Base-by-base conservation (phyloP, 2,329 filamentous ascomycete genomes). In the Pleurostoma richardsiae region DNA sequence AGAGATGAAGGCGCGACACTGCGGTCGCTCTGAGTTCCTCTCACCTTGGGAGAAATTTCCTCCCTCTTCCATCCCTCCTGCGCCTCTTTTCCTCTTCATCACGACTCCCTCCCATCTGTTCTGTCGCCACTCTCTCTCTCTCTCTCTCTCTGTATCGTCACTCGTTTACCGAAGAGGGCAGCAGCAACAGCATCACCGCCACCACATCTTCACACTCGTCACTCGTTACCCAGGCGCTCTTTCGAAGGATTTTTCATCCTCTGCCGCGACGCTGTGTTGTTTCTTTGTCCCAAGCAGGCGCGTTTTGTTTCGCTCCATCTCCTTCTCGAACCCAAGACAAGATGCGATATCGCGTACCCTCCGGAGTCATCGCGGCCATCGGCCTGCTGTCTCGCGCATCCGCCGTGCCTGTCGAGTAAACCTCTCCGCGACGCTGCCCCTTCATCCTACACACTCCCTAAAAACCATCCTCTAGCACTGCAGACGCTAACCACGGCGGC, bases 311-410 rank as follows among this genome's bases (percentile, higher is more conserved):
- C 19, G 19, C 30, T 36, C 29, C 10, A 11, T 49, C 29, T 6
- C 27, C 29, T n/a, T 3, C 26, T 28, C 6, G 27, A 43, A n/a
- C 41, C 41, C 4, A 28, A 43, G 7, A 42, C 56, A 63, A 53
- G 55, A 74, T 74, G 71, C 70, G 67, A 59, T 55, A 59, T 46
- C 49, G 52, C 49, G 55, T 61, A 41, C 59, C 64, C 48, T 50
- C 72, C 49, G 58, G 62, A 52, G 60, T 60, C 57, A 45, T 73
- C 41, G 49, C 59, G 54, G 64, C 63, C 54, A 51, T 65, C 48
- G 60, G 64, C 47, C 58, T 69, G 49, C 44, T 70, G 43, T 52
- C 55, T 30, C 57, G 59, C 41, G 52, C 56, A 40, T 64, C 61
- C n/a, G 63, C 65, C 44, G 56, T 60, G 30, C 58, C 59, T 33